Percentiles rank a stretch among this genome's conserved stretches.
These are phyloP conservation scores for Acanthamoeba lenticulata DNA, from an alignment of 208 protist genomes.

Conservation along the genomic window DNA sequence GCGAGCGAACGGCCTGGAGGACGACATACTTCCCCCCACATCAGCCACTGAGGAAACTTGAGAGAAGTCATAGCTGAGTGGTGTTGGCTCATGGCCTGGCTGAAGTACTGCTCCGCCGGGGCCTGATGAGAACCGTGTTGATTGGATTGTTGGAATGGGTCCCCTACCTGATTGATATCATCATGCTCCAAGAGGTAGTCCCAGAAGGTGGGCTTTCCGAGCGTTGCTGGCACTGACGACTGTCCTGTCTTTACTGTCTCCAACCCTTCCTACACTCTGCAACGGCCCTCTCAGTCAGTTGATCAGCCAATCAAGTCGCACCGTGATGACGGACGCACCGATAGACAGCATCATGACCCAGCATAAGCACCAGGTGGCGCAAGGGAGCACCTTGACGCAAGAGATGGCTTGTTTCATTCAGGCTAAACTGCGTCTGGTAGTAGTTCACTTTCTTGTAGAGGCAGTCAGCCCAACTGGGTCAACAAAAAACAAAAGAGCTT, in stretches of 20 bases:
- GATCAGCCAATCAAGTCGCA: neutral
- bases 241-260: neutral
- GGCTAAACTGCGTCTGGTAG: neutral
- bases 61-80: neutral
- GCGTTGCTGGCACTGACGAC: neutral
- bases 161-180: neutral
- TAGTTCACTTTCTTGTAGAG: neutral
- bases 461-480: neutral
- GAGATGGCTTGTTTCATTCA: neutral
- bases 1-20: neutral
- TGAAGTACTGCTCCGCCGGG: neutral
- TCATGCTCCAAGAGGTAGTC: neutral
- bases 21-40: neutral
- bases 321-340: neutral
- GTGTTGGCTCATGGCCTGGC: neutral
- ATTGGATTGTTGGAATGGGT: neutral
- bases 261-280: neutral
- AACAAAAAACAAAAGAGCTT: neutral
- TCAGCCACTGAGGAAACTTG: neutral
- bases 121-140: neutral
- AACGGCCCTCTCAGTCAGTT: neutral
- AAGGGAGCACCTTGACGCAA: neutral
- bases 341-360: neutral
- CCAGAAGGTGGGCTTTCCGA: neutral
- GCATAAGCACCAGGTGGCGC: neutral